Conservation (phyloP, 148 eudicot species). For the Rhododendron henanense region DNA sequence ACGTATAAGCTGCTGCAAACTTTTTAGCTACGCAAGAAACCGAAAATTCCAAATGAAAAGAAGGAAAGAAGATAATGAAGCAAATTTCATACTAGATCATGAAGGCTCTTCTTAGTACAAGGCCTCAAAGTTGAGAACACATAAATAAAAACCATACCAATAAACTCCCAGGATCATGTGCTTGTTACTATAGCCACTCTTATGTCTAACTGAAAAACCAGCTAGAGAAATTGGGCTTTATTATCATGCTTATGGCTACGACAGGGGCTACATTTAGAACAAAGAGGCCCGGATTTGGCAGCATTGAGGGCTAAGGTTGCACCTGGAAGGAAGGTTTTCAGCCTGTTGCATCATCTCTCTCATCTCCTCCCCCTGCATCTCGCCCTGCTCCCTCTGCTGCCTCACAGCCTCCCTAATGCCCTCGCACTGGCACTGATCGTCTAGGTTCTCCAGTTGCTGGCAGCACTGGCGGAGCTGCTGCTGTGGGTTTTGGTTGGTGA, state of each 20-base stretch:
- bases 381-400: slow-evolving; percentile 14
- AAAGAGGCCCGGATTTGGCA: slow-evolving; percentile 7
- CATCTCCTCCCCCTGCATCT: slow-evolving; percentile 16
- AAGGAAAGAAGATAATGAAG: neutral
- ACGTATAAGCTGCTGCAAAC: neutral
- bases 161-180: neutral
- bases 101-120: neutral
- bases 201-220: neutral
- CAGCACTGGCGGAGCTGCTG: slow-evolving; percentile 31
- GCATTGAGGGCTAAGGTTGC: slow-evolving; percentile 11
- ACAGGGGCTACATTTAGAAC: neutral
- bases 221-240: neutral
- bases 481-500: neutral
- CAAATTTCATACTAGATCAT: neutral
- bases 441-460: slow-evolving; percentile 21
- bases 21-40: neutral
- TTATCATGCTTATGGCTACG: neutral
- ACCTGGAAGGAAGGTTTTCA: slow-evolving; percentile 20
- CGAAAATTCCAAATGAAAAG: neutral
- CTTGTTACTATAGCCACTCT: neutral
- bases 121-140: neutral
- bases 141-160: neutral
- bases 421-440: slow-evolving; percentile 28
- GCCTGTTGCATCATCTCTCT: slow-evolving; percentile 19
- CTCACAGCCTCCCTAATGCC: slow-evolving; percentile 16